Percentiles rank a stretch among this genome's conserved stretches.
Conservation (phyloP, 2,329 filamentous ascomycete genomes). For the Didymosphaeria variabile region DNA sequence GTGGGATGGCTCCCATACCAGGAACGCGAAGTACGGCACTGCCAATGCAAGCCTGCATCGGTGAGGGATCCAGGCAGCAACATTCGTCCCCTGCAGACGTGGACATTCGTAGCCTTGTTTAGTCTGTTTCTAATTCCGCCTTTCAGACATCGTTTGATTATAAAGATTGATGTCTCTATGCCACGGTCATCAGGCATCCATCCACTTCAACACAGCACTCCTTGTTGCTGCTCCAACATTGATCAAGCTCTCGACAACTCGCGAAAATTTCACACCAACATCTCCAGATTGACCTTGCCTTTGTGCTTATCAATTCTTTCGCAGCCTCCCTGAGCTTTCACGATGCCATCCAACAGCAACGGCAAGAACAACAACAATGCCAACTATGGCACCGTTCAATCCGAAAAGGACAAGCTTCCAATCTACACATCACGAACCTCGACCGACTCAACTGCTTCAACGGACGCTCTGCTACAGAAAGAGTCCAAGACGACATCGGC, state of each 20-base stretch:
- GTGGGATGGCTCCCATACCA: neutral
- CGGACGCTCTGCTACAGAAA: constrained; percentile 21
- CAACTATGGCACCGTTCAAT: constrained; percentile 17
- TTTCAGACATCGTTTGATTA: neutral
- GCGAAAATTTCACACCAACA: neutral
- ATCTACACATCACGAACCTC: constrained; percentile 22
- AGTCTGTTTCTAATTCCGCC: neutral
- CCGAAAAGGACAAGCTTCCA: constrained; percentile 22
- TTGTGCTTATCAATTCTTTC: no score
- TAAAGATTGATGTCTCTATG: neutral
- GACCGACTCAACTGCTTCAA: constrained; percentile 21
- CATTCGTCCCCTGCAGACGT: constrained; percentile 3
- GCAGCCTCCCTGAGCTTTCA: neutral
- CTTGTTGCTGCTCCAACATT: neutral
- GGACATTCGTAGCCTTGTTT: neutral
- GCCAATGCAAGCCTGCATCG: constrained; percentile 1
- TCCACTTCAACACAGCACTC: neutral
- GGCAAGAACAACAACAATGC: constrained; percentile 7
- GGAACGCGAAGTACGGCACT: constrained; percentile 3
- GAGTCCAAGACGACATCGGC: constrained; percentile 13
- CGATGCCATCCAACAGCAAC: constrained; percentile 15
- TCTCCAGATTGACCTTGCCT: neutral
- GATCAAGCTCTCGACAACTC: neutral
- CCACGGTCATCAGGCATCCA: neutral
- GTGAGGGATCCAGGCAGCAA: constrained; percentile 11